Percentiles rank a stretch among this genome's conserved stretches.
Conservation (phyloP, 257 asterid genomes). For the Scutellaria barbata region DNA sequence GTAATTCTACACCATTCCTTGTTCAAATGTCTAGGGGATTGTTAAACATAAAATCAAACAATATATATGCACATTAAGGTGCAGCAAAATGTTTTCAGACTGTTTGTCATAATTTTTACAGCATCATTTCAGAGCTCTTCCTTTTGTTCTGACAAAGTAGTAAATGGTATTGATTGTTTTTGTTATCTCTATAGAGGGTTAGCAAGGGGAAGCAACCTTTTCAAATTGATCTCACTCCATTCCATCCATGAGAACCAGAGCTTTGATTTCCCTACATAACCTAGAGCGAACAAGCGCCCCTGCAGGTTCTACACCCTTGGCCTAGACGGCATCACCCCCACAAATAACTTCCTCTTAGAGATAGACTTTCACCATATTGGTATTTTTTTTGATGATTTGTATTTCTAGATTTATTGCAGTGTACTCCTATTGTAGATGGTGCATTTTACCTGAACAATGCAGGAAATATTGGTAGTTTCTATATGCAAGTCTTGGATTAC, state of each 20-base stretch:
- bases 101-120: too few relatives aligned
- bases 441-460: too few relatives aligned
- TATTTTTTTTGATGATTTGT: too few relatives aligned
- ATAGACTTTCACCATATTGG: too few relatives aligned
- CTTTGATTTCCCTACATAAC: not conserved
- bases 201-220: constrained; percentile 86
- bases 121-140: not conserved
- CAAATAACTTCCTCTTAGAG: too few relatives aligned
- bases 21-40: not conserved
- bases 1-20: constrained; percentile 24
- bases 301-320: too few relatives aligned
- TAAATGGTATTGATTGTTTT: constrained; percentile 22
- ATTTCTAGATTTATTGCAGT: too few relatives aligned
- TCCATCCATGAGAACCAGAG: constrained; percentile 38
- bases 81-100: not conserved
- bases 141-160: constrained; percentile 26
- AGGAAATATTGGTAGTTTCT: too few relatives aligned
- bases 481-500: too few relatives aligned
- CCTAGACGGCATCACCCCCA: too few relatives aligned
- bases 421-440: too few relatives aligned
- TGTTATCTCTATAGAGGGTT: constrained; percentile 56
- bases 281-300: too few relatives aligned
- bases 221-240: constrained; percentile 85
- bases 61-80: not conserved
- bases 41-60: not conserved